phyloP scores from a whole-genome alignment of 495 filamentous ascomycete genomes.

The Xanthoparmelia taractica region DNA sequence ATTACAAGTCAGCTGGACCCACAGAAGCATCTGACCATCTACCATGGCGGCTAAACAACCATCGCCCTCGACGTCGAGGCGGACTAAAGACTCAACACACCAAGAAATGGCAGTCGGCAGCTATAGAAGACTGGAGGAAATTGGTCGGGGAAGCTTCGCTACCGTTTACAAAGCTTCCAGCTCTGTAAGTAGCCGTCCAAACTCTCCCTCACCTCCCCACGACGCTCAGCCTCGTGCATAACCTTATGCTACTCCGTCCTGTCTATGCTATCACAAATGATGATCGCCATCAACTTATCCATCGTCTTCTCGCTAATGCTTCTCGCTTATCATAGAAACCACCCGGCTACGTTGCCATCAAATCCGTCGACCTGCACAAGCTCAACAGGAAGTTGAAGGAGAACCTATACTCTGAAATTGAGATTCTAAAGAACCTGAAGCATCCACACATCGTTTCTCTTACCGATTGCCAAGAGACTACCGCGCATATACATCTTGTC shows the following conservation, averaged over 20 bases:
- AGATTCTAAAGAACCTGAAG: slow-evolving; percentile 82
- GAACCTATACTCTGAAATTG: slow-evolving; percentile 88
- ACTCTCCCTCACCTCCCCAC: not conserved
- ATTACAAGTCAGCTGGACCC: slow-evolving; percentile 7
- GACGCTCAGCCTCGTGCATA: not conserved
- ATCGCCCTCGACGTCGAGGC: slow-evolving; percentile 37
- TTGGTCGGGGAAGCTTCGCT: slow-evolving; percentile 93
- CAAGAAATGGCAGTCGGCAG: slow-evolving; percentile 63
- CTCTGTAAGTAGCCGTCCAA: slow-evolving; percentile 52
- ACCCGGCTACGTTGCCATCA: slow-evolving; percentile 78
- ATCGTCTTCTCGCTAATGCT: slow-evolving; percentile 37
- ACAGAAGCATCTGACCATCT: slow-evolving; percentile 15
- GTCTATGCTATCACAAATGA: not conserved
- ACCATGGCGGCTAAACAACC: slow-evolving; percentile 37
- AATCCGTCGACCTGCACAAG: slow-evolving; percentile 82
- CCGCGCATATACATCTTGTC: slow-evolving; percentile 84
- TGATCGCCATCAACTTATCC: not conserved
- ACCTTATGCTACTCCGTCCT: not conserved
- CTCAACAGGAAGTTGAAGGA: slow-evolving; percentile 93
- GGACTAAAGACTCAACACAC: slow-evolving; percentile 37
- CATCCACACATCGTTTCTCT: slow-evolving; percentile 97
- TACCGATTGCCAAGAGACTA: slow-evolving; percentile 82
- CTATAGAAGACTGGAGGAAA: slow-evolving; percentile 72
- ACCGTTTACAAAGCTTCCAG: slow-evolving; percentile 83
- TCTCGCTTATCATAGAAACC: slow-evolving; percentile 39